phyloP scores from a whole-genome alignment of 257 asterid genomes.

The Solanum appendiculatum region DNA sequence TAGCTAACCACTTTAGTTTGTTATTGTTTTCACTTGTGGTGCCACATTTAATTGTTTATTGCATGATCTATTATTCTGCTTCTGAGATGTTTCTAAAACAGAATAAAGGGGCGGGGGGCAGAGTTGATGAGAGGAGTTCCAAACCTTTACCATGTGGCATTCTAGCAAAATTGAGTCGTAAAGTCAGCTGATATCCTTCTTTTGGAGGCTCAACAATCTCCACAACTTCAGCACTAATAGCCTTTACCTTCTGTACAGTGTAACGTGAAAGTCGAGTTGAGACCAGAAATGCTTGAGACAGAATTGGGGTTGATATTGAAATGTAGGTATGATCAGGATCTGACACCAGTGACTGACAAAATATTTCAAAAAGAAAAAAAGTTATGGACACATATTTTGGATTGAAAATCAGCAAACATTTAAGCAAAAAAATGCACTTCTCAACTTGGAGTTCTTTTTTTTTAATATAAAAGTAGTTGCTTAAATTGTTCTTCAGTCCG shows the following conservation, averaged over 20 bases:
- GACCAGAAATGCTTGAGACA: slow-evolving; percentile 42
- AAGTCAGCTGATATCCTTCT: slow-evolving; percentile 62
- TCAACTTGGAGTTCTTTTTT: neutral
- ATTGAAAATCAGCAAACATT: neutral
- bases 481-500: neutral
- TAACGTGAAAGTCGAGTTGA: slow-evolving; percentile 45
- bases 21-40: neutral
- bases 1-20: neutral
- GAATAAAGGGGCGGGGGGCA: neutral
- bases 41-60: neutral
- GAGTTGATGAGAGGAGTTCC: neutral
- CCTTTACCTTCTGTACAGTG: slow-evolving; percentile 50
- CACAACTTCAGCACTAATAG: slow-evolving; percentile 43
- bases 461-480: neutral
- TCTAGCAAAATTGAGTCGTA: slow-evolving; percentile 46
- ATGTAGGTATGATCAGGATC: slow-evolving; percentile 47
- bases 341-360: slow-evolving; percentile 49
- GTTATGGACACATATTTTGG: neutral
- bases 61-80: neutral
- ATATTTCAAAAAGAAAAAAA: neutral
- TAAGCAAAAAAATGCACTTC: neutral
- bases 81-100: neutral
- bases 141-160: slow-evolving; percentile 51
- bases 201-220: slow-evolving; percentile 57
- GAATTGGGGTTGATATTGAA: slow-evolving; percentile 73